Evolutionary conservation across 495 filamentous ascomycete species (phyloP), one percentile per base, ranked within the genome.

Genomic region (Aspergillus ellipticus): DNA sequence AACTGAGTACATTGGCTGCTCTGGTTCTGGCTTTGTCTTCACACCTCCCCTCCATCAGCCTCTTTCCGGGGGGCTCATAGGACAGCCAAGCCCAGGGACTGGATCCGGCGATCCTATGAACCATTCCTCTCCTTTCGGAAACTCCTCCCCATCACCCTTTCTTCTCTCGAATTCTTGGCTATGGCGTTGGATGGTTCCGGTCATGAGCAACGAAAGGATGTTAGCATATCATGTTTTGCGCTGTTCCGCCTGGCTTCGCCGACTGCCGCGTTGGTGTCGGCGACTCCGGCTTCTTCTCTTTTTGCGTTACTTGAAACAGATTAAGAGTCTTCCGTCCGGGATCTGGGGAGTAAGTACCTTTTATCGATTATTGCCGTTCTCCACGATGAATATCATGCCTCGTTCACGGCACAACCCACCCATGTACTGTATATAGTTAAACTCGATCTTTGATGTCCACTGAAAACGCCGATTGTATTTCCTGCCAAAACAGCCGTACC

Each of bases 131-230:
- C 17, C 21, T 29, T 33, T 49, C 21, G 22, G 24, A 9, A 11
- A 11, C 39, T 17, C 26, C 48, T 48, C 9, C 35, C 39, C 51
- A 6, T 56, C 39, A 6, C n/a, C 16, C 33, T 46, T 51, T 39
- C 33, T 48, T 46, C 31, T 46, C 31, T 15, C 20, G 17, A 37
- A 24, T 41, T 6, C 45, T 45, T 62, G 33, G 28, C 51, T 47
- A 37, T 29, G 55, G 52, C 54, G 52, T 58, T 55, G 52, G 52
- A 49, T 22, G 52, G 45, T 33, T 53, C 54, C 56, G 21, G 48
- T 62, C 39, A 62, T 24, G 60, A 62, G 60, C 55, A 53, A 62
- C 55, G 60, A 62, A 55, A 53, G 45, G 53, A 58, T 62, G 37
- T 48, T 53, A 58, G 49, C 60, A 58, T 58, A 31, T 55, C 42